These are phyloP conservation scores for Neoarthrinium moseri DNA, from an alignment of 2,329 filamentous ascomycete species.

Conservation along the genomic window DNA sequence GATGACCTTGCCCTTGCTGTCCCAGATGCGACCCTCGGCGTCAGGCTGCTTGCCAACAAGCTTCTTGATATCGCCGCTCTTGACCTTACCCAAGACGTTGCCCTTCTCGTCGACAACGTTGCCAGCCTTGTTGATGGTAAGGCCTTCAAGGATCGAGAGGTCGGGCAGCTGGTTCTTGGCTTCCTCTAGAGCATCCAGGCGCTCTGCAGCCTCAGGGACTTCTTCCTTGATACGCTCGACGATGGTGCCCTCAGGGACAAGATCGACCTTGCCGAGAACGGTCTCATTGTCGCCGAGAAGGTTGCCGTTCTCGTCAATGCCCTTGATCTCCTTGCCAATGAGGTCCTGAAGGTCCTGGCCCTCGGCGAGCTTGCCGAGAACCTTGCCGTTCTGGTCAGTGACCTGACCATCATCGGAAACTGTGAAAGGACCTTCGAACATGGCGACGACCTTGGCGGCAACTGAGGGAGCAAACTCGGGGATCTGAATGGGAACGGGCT, in stretches of 20 bases:
- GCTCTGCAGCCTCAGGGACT: conserved; percentile 27
- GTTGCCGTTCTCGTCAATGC: conserved; percentile 64
- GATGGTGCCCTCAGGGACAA: conserved; percentile 42
- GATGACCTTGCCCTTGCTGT: conserved; percentile 28
- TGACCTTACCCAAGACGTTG: conserved; percentile 40
- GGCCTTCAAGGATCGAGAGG: conserved; percentile 34
- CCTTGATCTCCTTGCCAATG: conserved; percentile 64
- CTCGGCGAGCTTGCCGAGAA: conserved; percentile 28
- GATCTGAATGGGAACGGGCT: conserved; percentile 24
- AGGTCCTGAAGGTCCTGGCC: conserved; percentile 26
- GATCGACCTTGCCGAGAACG: conserved; percentile 59
- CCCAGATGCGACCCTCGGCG: conserved; percentile 40
- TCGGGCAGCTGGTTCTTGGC: conserved; percentile 21
- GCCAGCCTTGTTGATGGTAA: conserved; percentile 42
- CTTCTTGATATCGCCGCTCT: conserved; percentile 37
- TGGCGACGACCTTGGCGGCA: conserved; percentile 29
- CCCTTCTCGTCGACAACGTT: conserved; percentile 44
- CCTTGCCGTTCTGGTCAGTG: conserved; percentile 43
- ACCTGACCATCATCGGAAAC: conserved; percentile 46
- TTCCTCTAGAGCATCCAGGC: conserved; percentile 27
- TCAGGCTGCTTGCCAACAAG: conserved; percentile 41
- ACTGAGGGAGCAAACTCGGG: conserved; percentile 29
- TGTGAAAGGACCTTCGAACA: conserved; percentile 35
- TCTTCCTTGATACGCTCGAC: conserved; percentile 31
- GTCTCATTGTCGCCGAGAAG: conserved; percentile 65